These are phyloP conservation scores for Secale cereale DNA, from an alignment of 176 grass and related monocot species.

Conservation along the genomic window DNA sequence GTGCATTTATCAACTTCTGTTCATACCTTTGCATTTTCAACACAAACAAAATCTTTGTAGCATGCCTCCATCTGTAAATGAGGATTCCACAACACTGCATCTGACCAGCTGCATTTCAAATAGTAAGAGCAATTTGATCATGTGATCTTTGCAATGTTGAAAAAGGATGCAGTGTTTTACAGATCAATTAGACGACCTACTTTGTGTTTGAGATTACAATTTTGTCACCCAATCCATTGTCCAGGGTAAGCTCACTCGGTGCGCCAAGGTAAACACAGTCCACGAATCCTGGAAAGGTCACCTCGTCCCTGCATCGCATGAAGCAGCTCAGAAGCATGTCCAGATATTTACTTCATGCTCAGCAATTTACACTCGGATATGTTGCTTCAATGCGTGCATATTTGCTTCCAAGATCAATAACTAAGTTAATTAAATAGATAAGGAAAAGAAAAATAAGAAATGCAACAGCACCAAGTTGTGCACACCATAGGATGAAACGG, in stretches of 20 bases:
- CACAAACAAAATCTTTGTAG: constrained; percentile 97
- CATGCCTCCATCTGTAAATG: constrained; percentile 93
- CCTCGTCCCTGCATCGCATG: constrained; percentile 72
- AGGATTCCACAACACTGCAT: constrained; percentile 97
- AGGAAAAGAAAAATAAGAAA: neutral
- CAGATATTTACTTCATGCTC: neutral
- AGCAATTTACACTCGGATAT: constrained; percentile 3
- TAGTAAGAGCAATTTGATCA: constrained; percentile 25
- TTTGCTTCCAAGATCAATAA: neutral
- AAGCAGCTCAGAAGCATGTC: constrained; percentile 11
- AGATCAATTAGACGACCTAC: constrained; percentile 28
- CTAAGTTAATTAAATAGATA: neutral
- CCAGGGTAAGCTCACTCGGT: constrained; percentile 58
- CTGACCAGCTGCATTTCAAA: constrained; percentile 72
- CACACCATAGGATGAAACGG: neutral
- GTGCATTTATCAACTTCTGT: neutral
- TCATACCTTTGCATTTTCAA: constrained; percentile 92
- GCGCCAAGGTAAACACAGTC: constrained; percentile 87
- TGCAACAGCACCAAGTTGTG: neutral
- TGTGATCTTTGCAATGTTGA: constrained; percentile 16
- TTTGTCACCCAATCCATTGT: constrained; percentile 93
- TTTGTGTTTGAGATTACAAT: constrained; percentile 70
- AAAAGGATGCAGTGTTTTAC: neutral
- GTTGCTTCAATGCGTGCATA: neutral
- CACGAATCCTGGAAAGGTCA: constrained; percentile 86